Evolutionary conservation across 2,329 filamentous ascomycete genomes (phyloP).

Genomic region (Shiraia sp.): DNA sequence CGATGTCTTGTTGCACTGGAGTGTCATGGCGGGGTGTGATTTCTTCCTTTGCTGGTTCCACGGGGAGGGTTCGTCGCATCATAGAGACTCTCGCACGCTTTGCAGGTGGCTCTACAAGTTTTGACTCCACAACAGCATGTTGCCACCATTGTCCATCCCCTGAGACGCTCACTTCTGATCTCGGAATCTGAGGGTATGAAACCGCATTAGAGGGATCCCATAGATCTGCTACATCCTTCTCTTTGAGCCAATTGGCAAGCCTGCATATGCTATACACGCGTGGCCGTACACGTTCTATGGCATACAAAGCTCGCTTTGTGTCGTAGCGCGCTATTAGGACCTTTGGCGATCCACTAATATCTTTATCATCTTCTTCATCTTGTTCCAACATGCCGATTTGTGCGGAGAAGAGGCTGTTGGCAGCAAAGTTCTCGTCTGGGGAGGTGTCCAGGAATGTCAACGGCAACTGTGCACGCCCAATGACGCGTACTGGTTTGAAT

Average conservation of each 20-base stretch:
- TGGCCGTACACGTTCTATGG: slow-evolving; percentile 68
- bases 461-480: slow-evolving; percentile 42
- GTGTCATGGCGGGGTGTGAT: slow-evolving; percentile 1
- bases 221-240: slow-evolving; percentile 54
- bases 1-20: slow-evolving; percentile 3
- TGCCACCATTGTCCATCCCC: slow-evolving; percentile 36
- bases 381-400: slow-evolving; percentile 38
- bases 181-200: slow-evolving; percentile 64
- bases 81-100: slow-evolving; percentile 36
- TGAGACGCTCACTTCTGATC: slow-evolving; percentile 25
- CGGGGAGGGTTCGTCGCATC: slow-evolving; percentile 24
- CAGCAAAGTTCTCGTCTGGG: slow-evolving; percentile 21
- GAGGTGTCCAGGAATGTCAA: slow-evolving; percentile 44
- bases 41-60: slow-evolving; percentile 8
- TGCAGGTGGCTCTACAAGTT: slow-evolving; percentile 15
- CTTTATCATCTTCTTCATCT: slow-evolving; percentile 7
- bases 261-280: slow-evolving; percentile 70
- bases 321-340: slow-evolving; percentile 43
- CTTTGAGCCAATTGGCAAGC: slow-evolving; percentile 67
- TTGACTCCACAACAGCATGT: slow-evolving; percentile 25
- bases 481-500: slow-evolving; percentile 41
- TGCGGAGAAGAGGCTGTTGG: slow-evolving; percentile 41
- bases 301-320: slow-evolving; percentile 73
- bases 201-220: slow-evolving; percentile 24
- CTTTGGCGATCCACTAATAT: slow-evolving; percentile 12